Evolutionary conservation across 225 moss, liverwort and hornwort genomes (phyloP), one percentile per base, ranked within the genome.

Genomic region (Rhytidiadelphus loreus): DNA sequence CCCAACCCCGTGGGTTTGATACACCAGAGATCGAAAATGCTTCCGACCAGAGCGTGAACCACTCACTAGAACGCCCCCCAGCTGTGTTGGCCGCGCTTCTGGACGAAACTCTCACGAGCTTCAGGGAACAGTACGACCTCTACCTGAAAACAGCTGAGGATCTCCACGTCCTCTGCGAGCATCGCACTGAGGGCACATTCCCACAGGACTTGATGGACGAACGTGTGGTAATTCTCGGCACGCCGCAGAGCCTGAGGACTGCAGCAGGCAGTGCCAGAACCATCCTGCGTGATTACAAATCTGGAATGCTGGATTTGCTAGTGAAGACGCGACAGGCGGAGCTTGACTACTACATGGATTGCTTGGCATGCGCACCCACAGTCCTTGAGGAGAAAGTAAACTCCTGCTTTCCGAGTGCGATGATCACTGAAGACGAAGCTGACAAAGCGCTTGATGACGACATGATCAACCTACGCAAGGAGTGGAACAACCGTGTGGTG

Each of bases 291-390:
- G 94, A 93, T 50, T 94, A 90, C 46, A 93, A 93, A 90, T 88
- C 59, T 43, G 93, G 93, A 81, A 89, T 93, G 88, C 68, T 94
- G 80, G 94, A 94, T 77, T 87, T 94, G 12, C 89, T 93, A 18
- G 87, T 94, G 75, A 94, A 93, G 85, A 93, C 92, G 1, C 86
- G 93, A 52, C 94, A 94, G 61, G 93, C 94, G 4, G 94, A 94
- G 83, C 90, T 94, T 11, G 94, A 93, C 48, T 94, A 93, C 76
- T 94, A 94, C 82, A 94, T 94, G 94, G 94, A 94, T 84, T 93
- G 93, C 87, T 84, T 94, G 81, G 94, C 93, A 16, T 91, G 93
- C 15, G 94, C 93, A 12, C 93, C 94, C 7, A 43, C 89, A 29
- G 85, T 83, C 12, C 87, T 94, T 18, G 94, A 94, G 66, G 92